A percentile compares a stretch with the other conserved stretches of the same genome.
These are phyloP conservation scores for Tolypocladium inflatum DNA, from an alignment of 2,329 filamentous ascomycete genomes.

Conservation along the genomic window DNA sequence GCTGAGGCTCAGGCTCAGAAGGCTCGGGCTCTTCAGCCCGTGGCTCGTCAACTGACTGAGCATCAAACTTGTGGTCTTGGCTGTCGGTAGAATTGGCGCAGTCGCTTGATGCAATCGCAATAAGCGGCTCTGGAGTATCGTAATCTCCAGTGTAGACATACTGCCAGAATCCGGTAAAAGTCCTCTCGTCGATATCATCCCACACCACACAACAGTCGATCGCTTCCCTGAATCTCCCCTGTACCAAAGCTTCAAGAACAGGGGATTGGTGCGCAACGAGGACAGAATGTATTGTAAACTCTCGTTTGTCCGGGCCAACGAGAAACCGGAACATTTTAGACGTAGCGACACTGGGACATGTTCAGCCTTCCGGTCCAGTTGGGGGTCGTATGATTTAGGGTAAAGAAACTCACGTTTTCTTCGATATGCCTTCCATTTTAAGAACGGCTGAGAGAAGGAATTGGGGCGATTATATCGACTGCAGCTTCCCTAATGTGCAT, in stretches of 20 bases:
- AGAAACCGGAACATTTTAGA: not conserved
- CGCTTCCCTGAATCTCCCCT: not conserved
- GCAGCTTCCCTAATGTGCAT: too few species aligned
- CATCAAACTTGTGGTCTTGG: not conserved
- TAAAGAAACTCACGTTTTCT: not conserved
- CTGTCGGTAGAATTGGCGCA: not conserved
- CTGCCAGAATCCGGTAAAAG: not conserved
- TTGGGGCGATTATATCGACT: not conserved
- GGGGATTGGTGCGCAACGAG: not conserved
- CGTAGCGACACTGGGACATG: not conserved
- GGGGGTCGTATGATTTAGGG: not conserved
- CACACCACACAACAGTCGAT: not conserved
- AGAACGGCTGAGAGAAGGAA: not conserved
- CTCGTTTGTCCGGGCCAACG: not conserved
- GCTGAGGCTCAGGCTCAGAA: too few species aligned
- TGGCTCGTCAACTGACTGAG: not conserved
- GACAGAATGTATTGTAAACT: not conserved
- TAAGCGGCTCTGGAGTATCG: not conserved
- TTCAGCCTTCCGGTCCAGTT: not conserved
- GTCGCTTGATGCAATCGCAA: not conserved
- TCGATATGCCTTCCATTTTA: not conserved
- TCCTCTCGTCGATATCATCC: not conserved
- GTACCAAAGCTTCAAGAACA: not conserved
- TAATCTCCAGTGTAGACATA: not conserved
- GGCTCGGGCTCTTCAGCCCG: too few species aligned